Conservation (phyloP, 306 rosid species). For the Chamaecrista fasciculata region DNA sequence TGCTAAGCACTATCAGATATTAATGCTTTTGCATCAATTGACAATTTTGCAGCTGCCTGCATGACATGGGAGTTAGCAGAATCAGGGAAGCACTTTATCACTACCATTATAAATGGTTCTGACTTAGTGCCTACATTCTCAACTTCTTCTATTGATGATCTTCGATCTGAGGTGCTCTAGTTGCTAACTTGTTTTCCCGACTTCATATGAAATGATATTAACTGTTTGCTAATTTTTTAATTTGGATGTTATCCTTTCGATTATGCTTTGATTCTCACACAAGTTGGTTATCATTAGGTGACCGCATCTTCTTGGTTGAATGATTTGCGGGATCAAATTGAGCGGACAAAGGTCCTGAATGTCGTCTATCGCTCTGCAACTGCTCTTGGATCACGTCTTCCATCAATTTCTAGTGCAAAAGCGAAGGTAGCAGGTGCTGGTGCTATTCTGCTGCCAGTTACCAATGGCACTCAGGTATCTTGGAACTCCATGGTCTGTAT, state of each 20-base stretch:
- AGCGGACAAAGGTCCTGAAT: slow-evolving; percentile 78
- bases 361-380: slow-evolving; percentile 94
- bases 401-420: slow-evolving; percentile 88
- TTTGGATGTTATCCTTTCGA: not conserved
- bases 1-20: not conserved
- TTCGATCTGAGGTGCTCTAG: slow-evolving; percentile 77
- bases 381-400: slow-evolving; percentile 86
- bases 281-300: slow-evolving; percentile 52
- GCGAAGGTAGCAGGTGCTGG: slow-evolving; percentile 93
- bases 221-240: not conserved
- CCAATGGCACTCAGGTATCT: slow-evolving; percentile 88
- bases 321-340: slow-evolving; percentile 91
- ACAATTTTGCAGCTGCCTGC: slow-evolving; percentile 81
- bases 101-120: slow-evolving; percentile 83
- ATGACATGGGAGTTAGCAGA: slow-evolving; percentile 98
- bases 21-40: slow-evolving; percentile 28
- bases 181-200: slow-evolving; percentile 1
- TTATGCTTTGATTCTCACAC: not conserved
- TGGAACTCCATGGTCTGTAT: slow-evolving; percentile 9
- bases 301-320: slow-evolving; percentile 92
- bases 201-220: not conserved
- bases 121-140: slow-evolving; percentile 98
- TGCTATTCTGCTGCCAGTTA: slow-evolving; percentile 78
- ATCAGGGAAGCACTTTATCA: slow-evolving; percentile 91
- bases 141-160: slow-evolving; percentile 82